phyloP scores from a whole-genome alignment of 768 basidiomycete species.

The Gloeostereum incarnatum region DNA sequence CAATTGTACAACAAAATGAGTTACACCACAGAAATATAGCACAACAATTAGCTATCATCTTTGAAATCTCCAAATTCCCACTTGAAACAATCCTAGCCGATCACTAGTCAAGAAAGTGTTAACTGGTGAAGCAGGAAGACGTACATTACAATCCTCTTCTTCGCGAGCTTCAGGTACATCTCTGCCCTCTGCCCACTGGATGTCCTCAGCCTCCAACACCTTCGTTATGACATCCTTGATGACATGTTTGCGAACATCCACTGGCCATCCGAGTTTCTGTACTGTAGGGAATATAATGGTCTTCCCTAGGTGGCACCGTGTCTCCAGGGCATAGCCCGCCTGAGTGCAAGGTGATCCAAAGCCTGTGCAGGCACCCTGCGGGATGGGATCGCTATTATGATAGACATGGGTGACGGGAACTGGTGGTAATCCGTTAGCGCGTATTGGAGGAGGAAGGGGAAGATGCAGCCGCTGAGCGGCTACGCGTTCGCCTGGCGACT shows the following conservation, averaged over 20 bases:
- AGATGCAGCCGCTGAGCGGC: constrained; percentile 81
- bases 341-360: constrained; percentile 68
- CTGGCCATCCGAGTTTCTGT: constrained; percentile 68
- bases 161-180: constrained; percentile 49
- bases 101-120: background rate
- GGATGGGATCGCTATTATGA: constrained; percentile 90
- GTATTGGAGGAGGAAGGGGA: constrained; percentile 50
- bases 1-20: too few species aligned
- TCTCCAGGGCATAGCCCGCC: constrained; percentile 83
- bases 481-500: constrained; percentile 69
- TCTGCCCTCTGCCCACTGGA: constrained; percentile 40
- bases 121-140: constrained; percentile 10
- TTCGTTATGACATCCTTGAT: constrained; percentile 63
- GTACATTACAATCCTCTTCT: constrained; percentile 57
- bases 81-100: constrained; percentile 62
- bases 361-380: constrained; percentile 77
- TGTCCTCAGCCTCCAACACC: constrained; percentile 36
- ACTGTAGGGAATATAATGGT: constrained; percentile 88
- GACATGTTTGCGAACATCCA: constrained; percentile 70
- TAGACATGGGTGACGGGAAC: constrained; percentile 69
- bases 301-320: constrained; percentile 82
- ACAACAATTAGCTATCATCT: too few species aligned
- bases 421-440: constrained; percentile 16
- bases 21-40: too few species aligned
- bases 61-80: constrained; percentile 59